phyloP scores from a whole-genome alignment of 192 early-diverging fungal species.

The Coemansia sp. region DNA sequence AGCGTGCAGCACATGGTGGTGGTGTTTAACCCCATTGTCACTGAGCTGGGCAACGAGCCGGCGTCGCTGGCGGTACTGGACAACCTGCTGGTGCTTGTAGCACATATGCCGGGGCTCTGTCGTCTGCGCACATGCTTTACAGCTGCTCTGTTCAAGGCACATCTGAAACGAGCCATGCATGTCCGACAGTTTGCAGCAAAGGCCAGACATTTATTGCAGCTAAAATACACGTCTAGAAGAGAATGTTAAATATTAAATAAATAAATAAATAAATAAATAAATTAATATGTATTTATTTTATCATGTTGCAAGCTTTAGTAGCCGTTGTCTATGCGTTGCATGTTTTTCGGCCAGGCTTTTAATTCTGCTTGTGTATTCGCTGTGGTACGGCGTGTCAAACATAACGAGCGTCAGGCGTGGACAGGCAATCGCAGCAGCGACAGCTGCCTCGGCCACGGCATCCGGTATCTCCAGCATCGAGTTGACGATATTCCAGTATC shows the following conservation, averaged over 20 bases:
- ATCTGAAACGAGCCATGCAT: not conserved
- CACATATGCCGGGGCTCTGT: not conserved
- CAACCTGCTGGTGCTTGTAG: not conserved
- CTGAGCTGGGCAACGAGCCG: not conserved
- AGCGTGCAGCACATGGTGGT: not conserved
- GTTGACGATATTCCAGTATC: too few species aligned
- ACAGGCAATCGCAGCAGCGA: too few species aligned
- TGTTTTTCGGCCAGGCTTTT: too few species aligned
- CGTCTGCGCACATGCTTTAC: not conserved
- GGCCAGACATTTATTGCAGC: not conserved
- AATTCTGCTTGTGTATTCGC: too few species aligned
- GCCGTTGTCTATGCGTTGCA: too few species aligned
- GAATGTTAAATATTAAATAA: not conserved
- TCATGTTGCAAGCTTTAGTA: too few species aligned
- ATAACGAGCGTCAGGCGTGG: too few species aligned
- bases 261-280: too few species aligned
- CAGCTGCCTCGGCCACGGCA: too few species aligned
- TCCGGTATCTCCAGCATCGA: too few species aligned
- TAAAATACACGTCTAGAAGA: not conserved
- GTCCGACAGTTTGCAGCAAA: not conserved
- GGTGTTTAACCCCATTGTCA: slow-evolving; percentile 4
- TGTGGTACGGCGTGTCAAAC: too few species aligned
- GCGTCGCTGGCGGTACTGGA: not conserved
- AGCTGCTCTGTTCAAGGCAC: not conserved
- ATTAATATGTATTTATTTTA: too few species aligned